Evolutionary conservation across 768 basidiomycete genomes (phyloP).

Genomic region (Psilocybe cyanescens): DNA sequence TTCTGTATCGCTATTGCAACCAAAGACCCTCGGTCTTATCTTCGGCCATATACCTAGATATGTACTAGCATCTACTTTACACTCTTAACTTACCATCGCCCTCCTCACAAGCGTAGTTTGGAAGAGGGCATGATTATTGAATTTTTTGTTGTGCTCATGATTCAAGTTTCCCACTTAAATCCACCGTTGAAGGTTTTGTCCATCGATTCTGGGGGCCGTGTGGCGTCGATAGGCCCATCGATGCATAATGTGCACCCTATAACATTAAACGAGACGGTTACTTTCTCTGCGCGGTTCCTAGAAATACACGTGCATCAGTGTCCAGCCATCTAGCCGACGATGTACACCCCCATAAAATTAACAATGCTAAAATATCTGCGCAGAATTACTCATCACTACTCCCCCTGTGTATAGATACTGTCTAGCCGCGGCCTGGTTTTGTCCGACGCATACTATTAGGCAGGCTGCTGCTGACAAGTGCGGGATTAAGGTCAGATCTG

Average conservation of each 20-base stretch:
- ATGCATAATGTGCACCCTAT: neutral
- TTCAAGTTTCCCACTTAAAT: neutral
- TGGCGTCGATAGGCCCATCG: conserved; percentile 13
- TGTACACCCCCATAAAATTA: neutral
- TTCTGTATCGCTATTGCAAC: conserved; percentile 32
- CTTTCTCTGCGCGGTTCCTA: conserved; percentile 4
- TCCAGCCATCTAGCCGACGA: neutral
- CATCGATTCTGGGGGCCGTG: neutral
- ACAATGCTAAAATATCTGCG: neutral
- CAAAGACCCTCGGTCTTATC: conserved; percentile 18
- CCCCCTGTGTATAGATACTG: neutral
- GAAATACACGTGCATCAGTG: conserved; percentile 11
- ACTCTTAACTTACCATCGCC: conserved; percentile 16
- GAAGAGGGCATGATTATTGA: conserved; percentile 10
- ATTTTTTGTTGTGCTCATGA: conserved; percentile 9
- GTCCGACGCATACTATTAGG: neutral
- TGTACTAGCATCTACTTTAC: conserved; percentile 28
- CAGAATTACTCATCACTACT: neutral
- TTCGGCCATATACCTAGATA: conserved; percentile 32
- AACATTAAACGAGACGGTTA: neutral
- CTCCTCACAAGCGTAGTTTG: conserved; percentile 7
- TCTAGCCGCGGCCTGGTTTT: neutral
- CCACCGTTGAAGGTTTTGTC: neutral
- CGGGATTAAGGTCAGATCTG: neutral
- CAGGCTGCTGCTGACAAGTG: neutral